Base-by-base conservation (phyloP, 1,284 basidiomycete genomes). In the Trichosporon asahii region DNA sequence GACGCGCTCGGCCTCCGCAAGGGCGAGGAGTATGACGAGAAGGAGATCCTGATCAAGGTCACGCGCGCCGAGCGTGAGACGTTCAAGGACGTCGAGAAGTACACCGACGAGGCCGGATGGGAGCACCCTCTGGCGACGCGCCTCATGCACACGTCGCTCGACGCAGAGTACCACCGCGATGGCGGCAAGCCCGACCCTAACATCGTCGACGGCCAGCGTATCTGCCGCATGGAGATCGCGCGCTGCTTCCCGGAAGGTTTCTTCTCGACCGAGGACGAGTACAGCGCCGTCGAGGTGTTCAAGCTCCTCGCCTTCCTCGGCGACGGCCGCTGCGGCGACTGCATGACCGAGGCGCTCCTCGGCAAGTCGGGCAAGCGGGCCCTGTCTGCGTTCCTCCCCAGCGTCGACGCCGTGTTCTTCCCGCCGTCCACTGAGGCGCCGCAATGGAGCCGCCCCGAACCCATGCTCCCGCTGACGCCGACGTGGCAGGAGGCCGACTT, bases 331-430 rank as follows among this genome's bases (percentile, higher is more conserved):
- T 84, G 83, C 65, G 83, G 83, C 9, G 83, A 83, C 70, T 85
- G 83, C 68, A 68, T 83, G 18, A 80, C 84, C 65, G 72, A 69
- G 18, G 78, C 77, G 4, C 72, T 85, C 15, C 65, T 83, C 23
- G 69, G 68, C 14, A 70, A 74, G 8, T 82, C 80, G 11, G 83
- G 83, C 11, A 65, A 72, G 46, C 74, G 75, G 6, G 83, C 83
- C 0, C 67, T 85, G 5, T 73, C 74, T 11, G 83, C 81, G 0
- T 78, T 85, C 71, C 68, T 85, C 12, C 84, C 84, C 5, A 27
- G 35, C 4, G 53, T 23, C 3, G 72, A 76, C 23, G 68, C 74
- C 44, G 33, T 72, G 15, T 73, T 66, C 37, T 67, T 71, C 27
- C 72, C 74, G 6, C 69, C 74, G n/a, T 12, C 68, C 37, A 37